Base-by-base conservation (phyloP, 345 rosid genomes). In the Boechera retrofracta region DNA sequence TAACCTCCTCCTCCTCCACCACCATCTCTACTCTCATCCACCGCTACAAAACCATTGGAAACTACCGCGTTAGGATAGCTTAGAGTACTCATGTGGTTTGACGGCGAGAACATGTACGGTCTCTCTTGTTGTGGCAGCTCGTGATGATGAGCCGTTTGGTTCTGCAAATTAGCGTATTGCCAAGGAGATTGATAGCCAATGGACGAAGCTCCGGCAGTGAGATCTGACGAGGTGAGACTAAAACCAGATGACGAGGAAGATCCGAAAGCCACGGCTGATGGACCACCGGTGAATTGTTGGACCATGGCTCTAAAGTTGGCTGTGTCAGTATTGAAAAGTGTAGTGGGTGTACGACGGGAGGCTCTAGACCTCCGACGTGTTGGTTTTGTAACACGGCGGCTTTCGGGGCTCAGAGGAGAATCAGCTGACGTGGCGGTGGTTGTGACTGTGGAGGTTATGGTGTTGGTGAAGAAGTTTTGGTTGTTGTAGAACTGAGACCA, bases 291-390 rank as follows among this genome's bases (percentile, higher is more conserved):
- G 73, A 89, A 94, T 24, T 94, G 97, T 44, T 94, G 98, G 38
- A 94, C 97, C 98, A 94, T 94, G 80, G 97, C 93, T 77, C 96
- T 83, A 84, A 94, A 94, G 80, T 94, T 94, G 51, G 88, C 29
- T 44, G 96, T 90, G 80, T 91, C 94, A 18, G 98, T 94, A 10
- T 87, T 90, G 76, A 94, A 54, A 56, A 94, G 91, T 1, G 98
- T 94, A 1, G 98, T 94, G 1, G 98, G 97, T 62, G 97, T 93
- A 68, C 97, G 86, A 70, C 97, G 82, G 0, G 98, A 90, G 48
- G 93, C 97, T 78, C 98, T 83, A 3, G 96, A 79, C 75, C 97
- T 87, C 74, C 93, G 91, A 75, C 91, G 90, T 58, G 96, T 84
- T 60, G 91, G 91, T 45, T 89, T 85, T 7, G 76, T 0, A 11